phyloP scores from a whole-genome alignment of 441 rosid genomes.

The Populus hybrid region DNA sequence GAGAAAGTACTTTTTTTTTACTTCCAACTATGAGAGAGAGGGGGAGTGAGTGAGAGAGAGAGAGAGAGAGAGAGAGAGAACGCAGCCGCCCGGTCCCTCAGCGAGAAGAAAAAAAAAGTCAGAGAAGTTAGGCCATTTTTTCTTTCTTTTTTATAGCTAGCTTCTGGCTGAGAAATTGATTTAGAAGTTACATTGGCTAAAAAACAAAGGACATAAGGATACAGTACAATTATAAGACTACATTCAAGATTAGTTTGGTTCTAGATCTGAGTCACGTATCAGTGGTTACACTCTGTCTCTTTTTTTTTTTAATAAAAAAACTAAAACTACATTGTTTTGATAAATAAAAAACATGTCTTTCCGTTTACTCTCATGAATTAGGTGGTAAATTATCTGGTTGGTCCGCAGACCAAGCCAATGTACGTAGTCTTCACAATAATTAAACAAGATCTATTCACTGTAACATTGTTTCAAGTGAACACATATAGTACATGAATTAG shows the following conservation, averaged over 20 bases:
- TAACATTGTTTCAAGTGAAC: neutral
- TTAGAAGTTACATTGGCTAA: neutral
- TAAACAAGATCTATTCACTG: neutral
- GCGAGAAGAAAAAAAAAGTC: neutral
- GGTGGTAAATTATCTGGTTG: no score
- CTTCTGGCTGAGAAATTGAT: neutral
- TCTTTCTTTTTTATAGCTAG: no score
- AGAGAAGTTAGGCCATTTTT: neutral
- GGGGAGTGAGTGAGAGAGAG: no score
- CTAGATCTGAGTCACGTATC: neutral
- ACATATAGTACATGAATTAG: neutral
- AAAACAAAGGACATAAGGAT: neutral
- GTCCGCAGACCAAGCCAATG: no score
- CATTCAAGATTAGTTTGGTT: neutral
- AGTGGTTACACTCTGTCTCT: neutral
- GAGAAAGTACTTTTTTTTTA: no score
- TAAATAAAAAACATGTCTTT: no score
- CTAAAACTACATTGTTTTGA: no score
- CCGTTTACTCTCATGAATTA: no score
- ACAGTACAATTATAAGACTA: neutral
- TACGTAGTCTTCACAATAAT: no score
- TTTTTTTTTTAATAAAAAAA: no score
- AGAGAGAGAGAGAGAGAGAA: no score
- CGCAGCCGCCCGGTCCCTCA: neutral
- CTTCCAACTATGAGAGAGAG: no score